Percentiles rank a stretch among this genome's conserved stretches.
phyloP scores from a whole-genome alignment of 192 early-diverging fungal species.

The Pilobolus umbonatus region DNA sequence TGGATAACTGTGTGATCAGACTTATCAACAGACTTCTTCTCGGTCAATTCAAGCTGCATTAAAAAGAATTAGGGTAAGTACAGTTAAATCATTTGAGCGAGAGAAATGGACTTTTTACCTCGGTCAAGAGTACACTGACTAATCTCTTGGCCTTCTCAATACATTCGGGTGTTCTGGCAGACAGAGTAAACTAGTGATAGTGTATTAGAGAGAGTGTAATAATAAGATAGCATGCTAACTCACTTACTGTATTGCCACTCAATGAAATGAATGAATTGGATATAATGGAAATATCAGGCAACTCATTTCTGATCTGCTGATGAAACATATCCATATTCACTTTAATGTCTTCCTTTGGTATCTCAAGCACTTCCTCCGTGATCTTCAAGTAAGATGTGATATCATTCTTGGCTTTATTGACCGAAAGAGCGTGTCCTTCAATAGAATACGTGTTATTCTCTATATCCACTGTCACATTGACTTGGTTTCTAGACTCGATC shows the following conservation, averaged over 20 bases:
- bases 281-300: slow-evolving; percentile 11
- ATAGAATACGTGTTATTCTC: background rate
- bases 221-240: background rate
- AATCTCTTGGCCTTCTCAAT: slow-evolving; percentile 5
- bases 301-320: background rate
- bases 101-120: too few relatives aligned
- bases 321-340: background rate
- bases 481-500: background rate
- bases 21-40: slow-evolving; percentile 6
- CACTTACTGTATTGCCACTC: slow-evolving; percentile 1
- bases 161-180: background rate
- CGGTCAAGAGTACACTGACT: background rate
- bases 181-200: slow-evolving; percentile 5
- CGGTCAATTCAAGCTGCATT: slow-evolving; percentile 1
- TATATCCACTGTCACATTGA: slow-evolving; percentile 7
- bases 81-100: too few relatives aligned
- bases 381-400: slow-evolving; percentile 1
- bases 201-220: background rate
- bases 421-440: background rate
- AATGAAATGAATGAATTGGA: slow-evolving; percentile 9
- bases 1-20: background rate
- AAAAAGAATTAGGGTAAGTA: background rate
- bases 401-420: slow-evolving; percentile 1
- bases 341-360: background rate
- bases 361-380: background rate